A percentile compares a stretch with the other conserved stretches of the same genome.
These are phyloP conservation scores for Diplodia sapinea DNA, from an alignment of 2,329 filamentous ascomycete species.

Conservation along the genomic window DNA sequence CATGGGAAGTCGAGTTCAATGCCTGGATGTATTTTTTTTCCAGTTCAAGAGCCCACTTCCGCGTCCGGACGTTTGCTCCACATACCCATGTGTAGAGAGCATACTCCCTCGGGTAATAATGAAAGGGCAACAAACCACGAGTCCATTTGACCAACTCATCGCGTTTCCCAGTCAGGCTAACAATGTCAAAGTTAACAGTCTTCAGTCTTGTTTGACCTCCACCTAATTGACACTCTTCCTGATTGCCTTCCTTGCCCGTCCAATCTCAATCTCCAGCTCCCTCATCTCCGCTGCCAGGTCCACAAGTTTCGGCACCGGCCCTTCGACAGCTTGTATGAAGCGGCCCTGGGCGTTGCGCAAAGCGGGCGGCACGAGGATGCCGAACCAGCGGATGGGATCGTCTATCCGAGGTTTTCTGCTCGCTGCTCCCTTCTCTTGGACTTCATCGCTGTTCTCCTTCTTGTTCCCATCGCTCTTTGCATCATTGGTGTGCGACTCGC, in stretches of 20 bases:
- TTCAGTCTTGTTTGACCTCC: no score
- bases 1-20: no score
- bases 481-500: background rate
- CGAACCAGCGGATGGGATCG: slow-evolving; percentile 65
- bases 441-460: background rate
- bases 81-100: no score
- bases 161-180: no score
- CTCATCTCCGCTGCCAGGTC: slow-evolving; percentile 66
- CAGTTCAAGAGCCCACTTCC: no score
- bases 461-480: background rate
- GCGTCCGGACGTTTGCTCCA: no score
- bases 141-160: no score
- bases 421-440: background rate
- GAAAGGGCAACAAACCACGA: no score
- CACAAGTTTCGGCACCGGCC: slow-evolving; percentile 63
- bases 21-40: no score
- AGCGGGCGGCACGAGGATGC: slow-evolving; percentile 57
- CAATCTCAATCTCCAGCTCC: slow-evolving; percentile 71
- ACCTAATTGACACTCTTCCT: slow-evolving; percentile 40
- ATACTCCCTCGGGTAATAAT: no score
- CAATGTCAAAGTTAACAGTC: no score
- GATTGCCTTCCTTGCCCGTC: slow-evolving; percentile 59
- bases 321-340: slow-evolving; percentile 63
- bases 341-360: slow-evolving; percentile 64
- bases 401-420: background rate